Base-by-base conservation (phyloP, 2,329 filamentous ascomycete species). In the Alternaria alternata region DNA sequence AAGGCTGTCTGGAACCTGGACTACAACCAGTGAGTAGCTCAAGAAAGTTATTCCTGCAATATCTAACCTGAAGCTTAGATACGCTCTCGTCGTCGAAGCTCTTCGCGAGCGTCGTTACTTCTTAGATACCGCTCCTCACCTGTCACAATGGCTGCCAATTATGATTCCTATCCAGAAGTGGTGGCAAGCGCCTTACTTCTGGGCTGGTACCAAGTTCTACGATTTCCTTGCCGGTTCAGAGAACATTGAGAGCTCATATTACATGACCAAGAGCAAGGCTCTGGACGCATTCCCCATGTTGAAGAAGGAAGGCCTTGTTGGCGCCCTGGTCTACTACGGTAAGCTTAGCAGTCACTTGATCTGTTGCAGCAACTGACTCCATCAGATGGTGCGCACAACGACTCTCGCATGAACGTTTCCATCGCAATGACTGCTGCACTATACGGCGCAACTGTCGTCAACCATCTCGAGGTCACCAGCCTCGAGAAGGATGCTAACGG, bases 361-460 rank as follows among this genome's bases (percentile, higher is more conserved):
- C 30, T 12, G n/a, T 28, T 11, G 32, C 34, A 30, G 22, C 16
- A 47, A 54, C 73, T 80, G 64, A 80, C 56, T 24, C 6, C 34
- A 30, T 24, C 58, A 86, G 92, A 96, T 81, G 93, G 93, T 69
- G 92, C 91, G 30, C 93, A 96, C 81, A 96, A 96, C 74, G 93
- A 96, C 78, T 95, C 92, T 20, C 88, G 93, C 51, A 96, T 96
- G 92, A 96, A 96, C 75, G 90, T 95, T 28, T 94, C 91, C 8
- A 84, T 96, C 58, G 92, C 91, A 20, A 92, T 94, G 88, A 96
- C 93, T 18, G 92, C 92, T 57, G 91, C 92, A n/a, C 82, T 96
- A 43, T 96, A 95, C 75, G 92, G 92, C 32, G 88, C 89, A 56
- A 96, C 91, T 4, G 87, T 95, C 39, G 87, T 93, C 61, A 96